Evolutionary conservation across 306 rosid genomes (phyloP).

Genomic region (Cicer arietinum): DNA sequence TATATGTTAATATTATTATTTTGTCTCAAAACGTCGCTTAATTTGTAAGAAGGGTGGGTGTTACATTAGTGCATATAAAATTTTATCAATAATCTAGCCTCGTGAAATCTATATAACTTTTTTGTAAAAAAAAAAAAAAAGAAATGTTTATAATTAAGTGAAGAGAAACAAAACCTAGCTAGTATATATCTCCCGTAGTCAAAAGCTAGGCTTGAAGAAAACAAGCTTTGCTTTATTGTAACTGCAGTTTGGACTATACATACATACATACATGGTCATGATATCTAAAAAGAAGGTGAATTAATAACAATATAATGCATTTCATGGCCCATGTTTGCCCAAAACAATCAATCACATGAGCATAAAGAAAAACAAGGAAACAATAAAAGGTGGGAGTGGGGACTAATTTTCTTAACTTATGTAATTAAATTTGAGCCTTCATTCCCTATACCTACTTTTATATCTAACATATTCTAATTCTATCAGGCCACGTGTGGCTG

Average conservation of each 20-base stretch:
- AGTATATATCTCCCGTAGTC: too few species aligned
- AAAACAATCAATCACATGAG: constrained; percentile 44
- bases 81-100: too few species aligned
- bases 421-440: constrained; percentile 45
- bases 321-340: constrained; percentile 42
- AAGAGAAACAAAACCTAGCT: too few species aligned
- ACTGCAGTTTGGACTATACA: neutral
- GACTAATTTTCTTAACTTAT: constrained; percentile 43
- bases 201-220: neutral
- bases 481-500: constrained; percentile 64
- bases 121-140: too few species aligned
- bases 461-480: constrained; percentile 39
- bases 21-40: too few species aligned
- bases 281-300: constrained; percentile 34
- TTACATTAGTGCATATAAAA: too few species aligned
- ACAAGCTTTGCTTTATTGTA: neutral
- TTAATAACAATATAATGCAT: constrained; percentile 36
- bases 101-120: too few species aligned
- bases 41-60: too few species aligned
- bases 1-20: too few species aligned
- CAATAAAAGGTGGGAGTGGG: constrained; percentile 46
- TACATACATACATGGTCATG: neutral
- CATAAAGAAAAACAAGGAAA: constrained; percentile 48
- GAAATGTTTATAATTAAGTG: too few species aligned
- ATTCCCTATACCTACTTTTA: constrained; percentile 22